phyloP scores from a whole-genome alignment of 352 stramenopile genomes.

The Globisporangium mamillatum region DNA sequence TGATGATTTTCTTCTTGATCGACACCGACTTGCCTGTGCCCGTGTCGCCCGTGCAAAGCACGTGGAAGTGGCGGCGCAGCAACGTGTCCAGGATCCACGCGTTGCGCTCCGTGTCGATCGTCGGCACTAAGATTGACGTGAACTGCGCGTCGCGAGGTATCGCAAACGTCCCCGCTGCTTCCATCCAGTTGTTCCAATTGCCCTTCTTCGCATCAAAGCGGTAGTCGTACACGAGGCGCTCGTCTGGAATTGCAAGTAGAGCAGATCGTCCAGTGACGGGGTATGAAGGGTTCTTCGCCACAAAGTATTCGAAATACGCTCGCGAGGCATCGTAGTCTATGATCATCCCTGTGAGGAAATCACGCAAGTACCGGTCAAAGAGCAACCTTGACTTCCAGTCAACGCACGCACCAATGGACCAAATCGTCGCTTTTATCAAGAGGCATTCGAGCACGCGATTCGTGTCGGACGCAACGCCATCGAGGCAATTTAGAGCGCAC shows the following conservation, averaged over 20 bases:
- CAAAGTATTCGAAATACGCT: constrained; percentile 78
- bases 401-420: constrained; percentile 91
- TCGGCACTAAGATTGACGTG: constrained; percentile 90
- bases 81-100: constrained; percentile 90
- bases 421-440: constrained; percentile 86
- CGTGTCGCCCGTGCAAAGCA: constrained; percentile 90
- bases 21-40: constrained; percentile 93
- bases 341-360: constrained; percentile 54
- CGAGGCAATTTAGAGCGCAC: constrained; percentile 64
- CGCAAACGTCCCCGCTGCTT: constrained; percentile 37
- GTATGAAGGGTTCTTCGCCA: constrained; percentile 83
- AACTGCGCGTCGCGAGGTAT: constrained; percentile 80
- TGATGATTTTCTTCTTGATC: constrained; percentile 92
- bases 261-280: constrained; percentile 27
- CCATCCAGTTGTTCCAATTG: constrained; percentile 84
- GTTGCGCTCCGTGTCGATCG: constrained; percentile 91
- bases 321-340: constrained; percentile 32
- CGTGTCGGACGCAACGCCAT: constrained; percentile 63
- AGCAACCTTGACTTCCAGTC: constrained; percentile 75
- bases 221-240: constrained; percentile 90
- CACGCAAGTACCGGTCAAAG: constrained; percentile 85
- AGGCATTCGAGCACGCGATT: constrained; percentile 81
- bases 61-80: constrained; percentile 85
- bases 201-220: constrained; percentile 83
- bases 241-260: constrained; percentile 49